A percentile compares a stretch with the other conserved stretches of the same genome.
Evolutionary conservation across 345 rosid genomes (phyloP).

Genomic region (Pseudoturritis turrita): DNA sequence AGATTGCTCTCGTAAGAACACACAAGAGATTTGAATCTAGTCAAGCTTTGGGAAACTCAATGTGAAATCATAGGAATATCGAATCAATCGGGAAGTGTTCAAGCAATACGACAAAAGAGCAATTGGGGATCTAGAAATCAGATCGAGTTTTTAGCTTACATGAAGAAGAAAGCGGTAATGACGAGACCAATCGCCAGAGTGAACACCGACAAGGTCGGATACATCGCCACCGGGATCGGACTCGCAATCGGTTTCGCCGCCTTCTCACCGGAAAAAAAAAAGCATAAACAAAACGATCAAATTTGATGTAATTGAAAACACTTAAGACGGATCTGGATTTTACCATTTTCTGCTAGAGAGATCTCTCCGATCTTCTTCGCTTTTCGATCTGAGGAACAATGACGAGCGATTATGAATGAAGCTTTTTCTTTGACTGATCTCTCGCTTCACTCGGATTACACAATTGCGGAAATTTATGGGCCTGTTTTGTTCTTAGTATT

Average conservation of each 20-base stretch:
- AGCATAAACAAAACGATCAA: neutral
- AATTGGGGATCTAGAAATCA: neutral
- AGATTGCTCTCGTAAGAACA: neutral
- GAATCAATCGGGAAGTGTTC: neutral
- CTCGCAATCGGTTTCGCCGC: constrained; percentile 67
- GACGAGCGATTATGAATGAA: neutral
- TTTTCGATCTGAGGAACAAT: constrained; percentile 23
- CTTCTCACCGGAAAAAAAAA: constrained; percentile 32
- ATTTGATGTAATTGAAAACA: too few species aligned
- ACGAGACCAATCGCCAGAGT: constrained; percentile 70
- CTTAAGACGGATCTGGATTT: neutral
- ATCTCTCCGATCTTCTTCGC: constrained; percentile 11
- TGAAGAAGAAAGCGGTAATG: constrained; percentile 78
- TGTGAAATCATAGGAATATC: neutral
- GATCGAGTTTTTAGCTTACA: constrained; percentile 46
- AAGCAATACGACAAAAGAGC: neutral
- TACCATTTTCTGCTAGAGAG: constrained; percentile 17
- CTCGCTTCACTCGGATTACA: too few species aligned
- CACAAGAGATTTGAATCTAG: neutral
- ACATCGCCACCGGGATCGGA: constrained; percentile 69
- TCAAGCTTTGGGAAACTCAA: neutral
- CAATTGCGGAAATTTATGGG: neutral
- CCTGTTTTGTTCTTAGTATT: neutral
- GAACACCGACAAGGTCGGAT: constrained; percentile 56
- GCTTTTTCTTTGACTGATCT: constrained; percentile 1